Base-by-base conservation (phyloP, 805 yeast genomes). In the Naumovozyma castellii region DNA sequence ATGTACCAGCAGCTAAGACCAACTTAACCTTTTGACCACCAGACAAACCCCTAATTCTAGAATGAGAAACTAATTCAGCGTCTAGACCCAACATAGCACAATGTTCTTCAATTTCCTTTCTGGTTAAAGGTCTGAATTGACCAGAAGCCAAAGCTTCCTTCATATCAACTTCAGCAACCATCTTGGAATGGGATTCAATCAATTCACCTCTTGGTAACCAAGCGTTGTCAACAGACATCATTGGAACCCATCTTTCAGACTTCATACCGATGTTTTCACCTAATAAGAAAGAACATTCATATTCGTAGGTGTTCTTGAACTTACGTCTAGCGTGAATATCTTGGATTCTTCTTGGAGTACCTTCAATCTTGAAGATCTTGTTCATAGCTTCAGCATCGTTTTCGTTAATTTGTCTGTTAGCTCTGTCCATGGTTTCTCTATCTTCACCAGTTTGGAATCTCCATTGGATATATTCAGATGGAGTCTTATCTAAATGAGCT, bases 361-460 rank as follows among this genome's bases (percentile, higher is more conserved):
- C 95, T 72, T 92, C 98, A 66, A 92, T 79, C 83, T 85, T 87
- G 88, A 87, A 92, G 74, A 92, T 83, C 80, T 90, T 92, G 88
- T 92, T 87, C 98, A 92, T 92, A 67, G 94, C 85, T 71, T 81
- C 78, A 78, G 88, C 97, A 74, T 92, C 98, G 60, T 76, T 73
- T 76, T 92, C 98, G 67, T 84, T 87, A 69, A 92, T 87, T 70
- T 82, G 90, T 79, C 98, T 86, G 71, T 94, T 86, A 68, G 97
- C 98, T 78, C 97, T 85, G 79, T 92, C 98, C 98, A 92, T 92
- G 73, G 98, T 92, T 79, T 92, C 98, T 78, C 98, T 87, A 74
- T 92, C 98, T 78, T 92, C 98, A 88, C 98, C 98, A 67, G 98
- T 92, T 78, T 92, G 98, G 97, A 90, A 92, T 83, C 98, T 92